Evolutionary conservation across 2,329 filamentous ascomycete genomes (phyloP).

Genomic region (Aspergillus arachidicola): DNA sequence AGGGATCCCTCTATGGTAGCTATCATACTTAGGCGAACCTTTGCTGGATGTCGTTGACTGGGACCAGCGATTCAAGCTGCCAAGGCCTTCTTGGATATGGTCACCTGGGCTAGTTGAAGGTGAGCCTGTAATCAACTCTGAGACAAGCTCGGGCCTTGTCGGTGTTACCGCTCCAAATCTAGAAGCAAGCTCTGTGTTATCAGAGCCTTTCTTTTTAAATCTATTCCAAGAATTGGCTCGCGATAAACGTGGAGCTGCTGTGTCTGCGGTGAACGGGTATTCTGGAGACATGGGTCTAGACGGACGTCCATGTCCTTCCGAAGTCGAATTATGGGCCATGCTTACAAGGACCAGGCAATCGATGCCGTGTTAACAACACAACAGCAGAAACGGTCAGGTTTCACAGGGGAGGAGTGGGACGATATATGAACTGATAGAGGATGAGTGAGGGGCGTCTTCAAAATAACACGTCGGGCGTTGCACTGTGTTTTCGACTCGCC

Average conservation of each 20-base stretch:
- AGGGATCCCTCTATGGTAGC: constrained; percentile 25
- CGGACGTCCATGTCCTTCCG: constrained; percentile 1
- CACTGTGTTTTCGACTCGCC: not conserved
- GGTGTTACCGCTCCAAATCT: constrained; percentile 8
- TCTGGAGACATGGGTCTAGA: constrained; percentile 7
- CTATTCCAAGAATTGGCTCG: not conserved
- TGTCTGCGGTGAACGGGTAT: not conserved
- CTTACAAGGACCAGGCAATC: not conserved
- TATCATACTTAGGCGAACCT: constrained; percentile 26
- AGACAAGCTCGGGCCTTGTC: constrained; percentile 8
- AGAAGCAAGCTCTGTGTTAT: constrained; percentile 1
- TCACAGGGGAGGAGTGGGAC: not conserved
- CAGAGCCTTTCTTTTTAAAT: not conserved
- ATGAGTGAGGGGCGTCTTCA: not conserved
- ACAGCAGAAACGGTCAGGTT: not conserved
- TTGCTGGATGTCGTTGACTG: constrained; percentile 58
- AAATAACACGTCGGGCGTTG: not conserved
- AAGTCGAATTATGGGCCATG: constrained; percentile 6
- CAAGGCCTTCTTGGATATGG: constrained; percentile 48
- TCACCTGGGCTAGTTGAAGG: constrained; percentile 19
- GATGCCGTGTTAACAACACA: not conserved
- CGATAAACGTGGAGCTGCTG: constrained; percentile 3
- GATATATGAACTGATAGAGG: not conserved
- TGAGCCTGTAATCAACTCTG: constrained; percentile 7
- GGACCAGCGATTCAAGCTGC: constrained; percentile 60